Conservation (phyloP, 805 yeast genomes). For the Cyberlindnera maclurae region DNA sequence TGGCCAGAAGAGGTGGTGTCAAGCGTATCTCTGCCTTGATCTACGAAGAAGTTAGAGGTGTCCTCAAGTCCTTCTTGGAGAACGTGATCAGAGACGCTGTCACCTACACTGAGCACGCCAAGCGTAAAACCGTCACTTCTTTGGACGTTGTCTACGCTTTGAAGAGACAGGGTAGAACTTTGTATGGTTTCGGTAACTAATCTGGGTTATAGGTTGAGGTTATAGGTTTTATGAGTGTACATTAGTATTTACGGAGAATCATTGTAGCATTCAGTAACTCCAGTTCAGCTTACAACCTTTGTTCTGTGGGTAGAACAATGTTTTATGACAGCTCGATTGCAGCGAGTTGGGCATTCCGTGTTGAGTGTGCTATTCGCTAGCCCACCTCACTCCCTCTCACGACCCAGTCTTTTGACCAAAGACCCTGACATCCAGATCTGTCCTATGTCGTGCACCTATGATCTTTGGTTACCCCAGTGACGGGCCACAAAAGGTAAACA, state of each 20-base stretch:
- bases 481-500: neutral
- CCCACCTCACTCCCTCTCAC: too few relatives aligned
- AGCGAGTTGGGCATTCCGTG: too few relatives aligned
- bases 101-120: slow-evolving; percentile 99
- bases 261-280: neutral
- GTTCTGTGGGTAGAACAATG: too few relatives aligned
- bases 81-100: slow-evolving; percentile 98
- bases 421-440: too few relatives aligned
- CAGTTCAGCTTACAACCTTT: neutral
- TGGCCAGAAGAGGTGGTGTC: slow-evolving; percentile 99
- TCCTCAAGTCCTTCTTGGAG: slow-evolving; percentile 91
- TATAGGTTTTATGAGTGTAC: slow-evolving; percentile 9
- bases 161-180: slow-evolving; percentile 99
- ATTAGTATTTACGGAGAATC: slow-evolving; percentile 4
- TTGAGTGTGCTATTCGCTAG: too few relatives aligned
- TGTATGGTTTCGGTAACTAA: slow-evolving; percentile 99
- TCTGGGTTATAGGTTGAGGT: slow-evolving; percentile 15
- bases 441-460: too few relatives aligned
- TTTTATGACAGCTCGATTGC: neutral
- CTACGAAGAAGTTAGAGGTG: slow-evolving; percentile 98
- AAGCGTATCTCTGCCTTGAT: slow-evolving; percentile 98
- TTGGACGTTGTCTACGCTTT: slow-evolving; percentile 98
- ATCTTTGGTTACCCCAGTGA: neutral
- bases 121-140: slow-evolving; percentile 99
- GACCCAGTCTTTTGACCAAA: too few relatives aligned